Evolutionary conservation across 257 asterid species (phyloP), one percentile per base, ranked within the genome.

Genomic region (Salvia splendens): DNA sequence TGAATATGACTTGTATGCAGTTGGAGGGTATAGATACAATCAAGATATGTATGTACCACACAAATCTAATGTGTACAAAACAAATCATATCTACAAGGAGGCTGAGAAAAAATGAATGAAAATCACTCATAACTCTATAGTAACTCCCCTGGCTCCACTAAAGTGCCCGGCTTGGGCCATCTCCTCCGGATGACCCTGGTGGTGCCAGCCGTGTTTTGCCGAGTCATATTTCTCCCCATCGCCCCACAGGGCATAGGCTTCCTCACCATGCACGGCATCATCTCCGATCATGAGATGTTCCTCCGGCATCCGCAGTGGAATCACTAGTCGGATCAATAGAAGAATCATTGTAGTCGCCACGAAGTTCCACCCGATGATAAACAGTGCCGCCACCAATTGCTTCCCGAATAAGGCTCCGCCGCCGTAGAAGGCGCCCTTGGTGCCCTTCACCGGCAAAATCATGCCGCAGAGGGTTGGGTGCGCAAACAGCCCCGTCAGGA

Each of bases 191-290:
- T 74, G 79, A 3, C 74, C 24, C 4, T 81, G 72, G 63, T 77
- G 80, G 43, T 73, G 78, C 89, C 88, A 82, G 20, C 92, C 95
- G 51, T 89, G 96, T 53, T 69, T 84, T 0, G 83, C 82, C 0
- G 89, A 80, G 72, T 91, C 97, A 28, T 68, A 90, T 42, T 75
- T 82, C 73, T 90, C 97, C 4, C 96, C 98, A n/a, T 91, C 96
- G 3, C 96, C 98, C 98, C 96, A 91, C 12, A 91, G 81, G 3
- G 96, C 93, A 41, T 91, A 91, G 7, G 98, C 98, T 70, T 89
- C 96, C 72, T 91, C 98, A 0, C 98, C 96, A 20, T 91, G 96
- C 4, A 91, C 98, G 0, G 98, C 98, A 0, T 91, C 98, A 20
- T 91, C 98, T 61, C 98, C 98, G 36, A 89, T 87, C 89, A 84